Base-by-base conservation (phyloP, 2,329 filamentous ascomycete genomes). In the Ophiostoma piceae region DNA sequence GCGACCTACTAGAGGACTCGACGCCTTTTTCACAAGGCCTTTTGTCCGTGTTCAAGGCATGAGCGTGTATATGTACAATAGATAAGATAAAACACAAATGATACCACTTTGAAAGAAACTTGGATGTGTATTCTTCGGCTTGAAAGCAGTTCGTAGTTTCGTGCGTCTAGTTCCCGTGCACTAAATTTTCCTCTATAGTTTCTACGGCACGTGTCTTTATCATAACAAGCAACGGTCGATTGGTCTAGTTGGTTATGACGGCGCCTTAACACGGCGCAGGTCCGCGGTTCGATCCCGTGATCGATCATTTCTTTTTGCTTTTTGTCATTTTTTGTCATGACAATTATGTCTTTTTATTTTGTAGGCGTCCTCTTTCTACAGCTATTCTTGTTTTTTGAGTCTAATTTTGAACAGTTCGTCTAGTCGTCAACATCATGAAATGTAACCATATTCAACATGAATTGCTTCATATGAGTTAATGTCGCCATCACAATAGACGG, bases 1-100 rank as follows among this genome's bases (percentile, higher is more conserved):
- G 79, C 74, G 84, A 86, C 71, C 72, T 88, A 29, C 73, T 87
- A 67, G 84, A 87, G 62, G 82, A 85, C 47, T 71, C 84, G 1
- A 76, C 78, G 72, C 78, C 79, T 39, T 80, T 80, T 0, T 72
- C 69, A 3, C 64, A 35, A 0, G 72, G 73, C 0, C 16, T 73
- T 35, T 29, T 73, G 66, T 67, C 62, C 2, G 26, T 73, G 60
- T 41, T 75, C 29, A 60, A 54, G 57, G 70, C 66, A 14, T 74
- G 64, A 22, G 19, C 3, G 26, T 62, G 12, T 29, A 51, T 51
- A 5, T 29, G 32, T 35, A 65, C 11, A 69, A 65, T 37, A 51
- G 47, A 35, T 35, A 32, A 37, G 47, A 47, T 7, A 54, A 54
- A 51, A 41, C 7, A 39, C 22, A 51, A 32, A 67, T 32, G 57